A percentile compares a stretch with the other conserved stretches of the same genome.
phyloP scores from a whole-genome alignment of 2,329 filamentous ascomycete species.

The Colletotrichum godetiae region DNA sequence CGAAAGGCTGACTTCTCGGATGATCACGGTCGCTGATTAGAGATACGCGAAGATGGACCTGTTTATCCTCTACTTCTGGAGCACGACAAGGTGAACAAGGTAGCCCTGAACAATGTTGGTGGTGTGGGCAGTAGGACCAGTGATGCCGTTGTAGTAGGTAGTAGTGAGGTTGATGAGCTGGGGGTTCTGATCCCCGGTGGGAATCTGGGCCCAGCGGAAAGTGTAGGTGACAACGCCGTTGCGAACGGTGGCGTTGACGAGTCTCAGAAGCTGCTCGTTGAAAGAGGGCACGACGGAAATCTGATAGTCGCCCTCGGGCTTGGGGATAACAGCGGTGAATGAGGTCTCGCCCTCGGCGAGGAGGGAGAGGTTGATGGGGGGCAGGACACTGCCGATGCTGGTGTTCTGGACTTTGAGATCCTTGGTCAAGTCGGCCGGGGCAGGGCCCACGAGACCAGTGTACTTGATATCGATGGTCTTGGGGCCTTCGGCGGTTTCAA shows the following conservation, averaged over 20 bases:
- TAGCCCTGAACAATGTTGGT: not conserved
- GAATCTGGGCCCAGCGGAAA: not conserved
- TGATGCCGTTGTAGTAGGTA: not conserved
- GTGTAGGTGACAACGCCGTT: not conserved
- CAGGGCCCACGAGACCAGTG: not conserved
- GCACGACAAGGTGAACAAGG: not conserved
- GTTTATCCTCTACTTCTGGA: not conserved
- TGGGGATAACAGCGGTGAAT: not conserved
- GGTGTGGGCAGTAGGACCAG: not conserved
- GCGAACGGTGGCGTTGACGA: not conserved
- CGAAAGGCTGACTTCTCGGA: not conserved
- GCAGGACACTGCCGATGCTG: not conserved
- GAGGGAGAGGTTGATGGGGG: not conserved
- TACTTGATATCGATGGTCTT: slow-evolving; percentile 4
- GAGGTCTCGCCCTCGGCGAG: not conserved
- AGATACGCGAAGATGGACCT: not conserved
- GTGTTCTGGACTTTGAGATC: no score
- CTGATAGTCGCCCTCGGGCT: not conserved
- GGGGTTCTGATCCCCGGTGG: not conserved
- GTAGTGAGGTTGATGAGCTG: slow-evolving; percentile 3
- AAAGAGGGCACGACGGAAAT: not conserved
- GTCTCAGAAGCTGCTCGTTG: not conserved
- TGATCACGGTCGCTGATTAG: not conserved
- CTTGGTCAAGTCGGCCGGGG: not conserved
- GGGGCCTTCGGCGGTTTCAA: not conserved